These are phyloP conservation scores for Aspergillus bombycis DNA, from an alignment of 2,329 filamentous ascomycete species.

Conservation along the genomic window DNA sequence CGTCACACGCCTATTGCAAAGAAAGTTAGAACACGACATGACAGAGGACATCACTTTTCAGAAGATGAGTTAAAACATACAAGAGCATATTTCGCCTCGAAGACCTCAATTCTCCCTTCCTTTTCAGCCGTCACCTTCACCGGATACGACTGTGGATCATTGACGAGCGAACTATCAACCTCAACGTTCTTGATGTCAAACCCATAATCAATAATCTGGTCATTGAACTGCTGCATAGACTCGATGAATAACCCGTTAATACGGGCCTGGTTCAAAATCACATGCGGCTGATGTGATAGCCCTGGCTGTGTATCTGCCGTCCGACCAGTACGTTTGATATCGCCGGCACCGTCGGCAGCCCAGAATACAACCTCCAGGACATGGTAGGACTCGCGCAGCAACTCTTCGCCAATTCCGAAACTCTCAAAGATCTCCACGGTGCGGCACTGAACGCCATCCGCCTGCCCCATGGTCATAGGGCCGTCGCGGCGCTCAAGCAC, in stretches of 20 bases:
- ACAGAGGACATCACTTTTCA: background rate
- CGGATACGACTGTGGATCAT: constrained; percentile 45
- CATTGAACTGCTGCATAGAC: constrained; percentile 49
- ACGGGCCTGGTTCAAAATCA: constrained; percentile 61
- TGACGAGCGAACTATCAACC: constrained; percentile 50
- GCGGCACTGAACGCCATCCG: constrained; percentile 65
- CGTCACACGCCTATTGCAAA: constrained; percentile 53
- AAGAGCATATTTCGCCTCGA: constrained; percentile 56
- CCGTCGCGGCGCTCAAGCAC: constrained; percentile 62
- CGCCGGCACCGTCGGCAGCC: constrained; percentile 41
- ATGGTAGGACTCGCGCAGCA: constrained; percentile 62
- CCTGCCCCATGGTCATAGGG: constrained; percentile 62
- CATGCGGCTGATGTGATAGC: constrained; percentile 58
- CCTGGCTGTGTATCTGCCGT: constrained; percentile 59
- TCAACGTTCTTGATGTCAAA: constrained; percentile 54
- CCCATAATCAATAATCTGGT: constrained; percentile 58
- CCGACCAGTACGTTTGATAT: constrained; percentile 52
- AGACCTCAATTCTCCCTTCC: constrained; percentile 44
- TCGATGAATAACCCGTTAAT: constrained; percentile 59
- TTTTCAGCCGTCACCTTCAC: constrained; percentile 50
- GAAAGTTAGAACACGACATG: background rate
- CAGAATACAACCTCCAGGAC: constrained; percentile 63
- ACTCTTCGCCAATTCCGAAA: constrained; percentile 57
- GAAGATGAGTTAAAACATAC: constrained; percentile 39
- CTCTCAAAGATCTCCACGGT: constrained; percentile 66